Conservation (phyloP, 768 basidiomycete species). For the Pulveroboletus ravenelii region DNA sequence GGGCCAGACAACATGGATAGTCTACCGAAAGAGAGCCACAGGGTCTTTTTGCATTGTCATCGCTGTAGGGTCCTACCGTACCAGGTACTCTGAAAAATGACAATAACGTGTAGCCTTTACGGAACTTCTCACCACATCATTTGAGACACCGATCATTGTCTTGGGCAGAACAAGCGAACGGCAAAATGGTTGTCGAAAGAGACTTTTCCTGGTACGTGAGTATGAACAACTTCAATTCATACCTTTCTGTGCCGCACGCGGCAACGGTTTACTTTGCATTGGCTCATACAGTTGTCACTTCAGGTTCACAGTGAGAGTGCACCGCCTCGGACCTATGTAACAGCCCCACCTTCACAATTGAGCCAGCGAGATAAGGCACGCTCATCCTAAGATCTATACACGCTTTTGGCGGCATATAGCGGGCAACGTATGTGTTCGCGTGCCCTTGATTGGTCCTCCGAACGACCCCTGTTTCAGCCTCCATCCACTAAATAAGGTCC, state of each 20-base stretch:
- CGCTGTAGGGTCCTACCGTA: constrained; percentile 6
- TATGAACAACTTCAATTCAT: not conserved
- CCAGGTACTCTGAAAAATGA: constrained; percentile 15
- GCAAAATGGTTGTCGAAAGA: not conserved
- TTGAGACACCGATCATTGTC: constrained; percentile 13
- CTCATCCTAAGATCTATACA: not conserved
- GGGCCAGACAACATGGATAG: not conserved
- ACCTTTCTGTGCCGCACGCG: not conserved
- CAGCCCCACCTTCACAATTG: not conserved
- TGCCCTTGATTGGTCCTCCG: not conserved
- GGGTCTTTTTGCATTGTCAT: constrained; percentile 11
- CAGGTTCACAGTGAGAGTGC: not conserved
- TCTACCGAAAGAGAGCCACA: constrained; percentile 12
- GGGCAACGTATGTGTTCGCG: not conserved
- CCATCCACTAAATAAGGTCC: not conserved
- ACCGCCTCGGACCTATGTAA: constrained; percentile 1
- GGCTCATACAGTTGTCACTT: not conserved
- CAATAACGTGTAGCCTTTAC: constrained; percentile 15
- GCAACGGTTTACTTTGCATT: constrained; percentile 4
- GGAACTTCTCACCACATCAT: constrained; percentile 1
- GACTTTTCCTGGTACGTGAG: not conserved
- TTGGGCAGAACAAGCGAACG: constrained; percentile 3
- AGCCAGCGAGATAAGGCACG: not conserved
- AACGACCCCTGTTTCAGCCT: constrained; percentile 15
- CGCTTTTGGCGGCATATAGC: not conserved